Base-by-base conservation (phyloP, 1,139 yeast genomes). In the Debaryomyces sp. region DNA sequence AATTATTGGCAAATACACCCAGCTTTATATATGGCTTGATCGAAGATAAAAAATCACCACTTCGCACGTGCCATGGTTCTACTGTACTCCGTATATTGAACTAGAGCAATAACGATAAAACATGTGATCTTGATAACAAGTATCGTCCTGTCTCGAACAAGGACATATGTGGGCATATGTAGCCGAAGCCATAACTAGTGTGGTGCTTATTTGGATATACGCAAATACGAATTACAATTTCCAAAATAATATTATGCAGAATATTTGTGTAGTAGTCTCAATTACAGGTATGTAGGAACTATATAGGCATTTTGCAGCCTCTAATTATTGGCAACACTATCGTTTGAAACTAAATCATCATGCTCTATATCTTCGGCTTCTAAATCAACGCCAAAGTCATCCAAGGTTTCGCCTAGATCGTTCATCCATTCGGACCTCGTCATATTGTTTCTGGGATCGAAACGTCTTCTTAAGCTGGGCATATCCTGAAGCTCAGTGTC, bases 351-450 rank as follows among this genome's bases (percentile, higher is more conserved):
- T 29, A 52, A 39, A 36, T 54, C 52, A 40, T 60, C 64, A 45
- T 62, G 49, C 56, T 64, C 58, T 42, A 53, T 60, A 43, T 66
- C 68, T 56, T 84, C 91, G 1, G 85, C 82, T 3, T 85, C 90
- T 4, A 83, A 54, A 62, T 92, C 97, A 2, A 94, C 98, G 1
- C 98, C 98, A 64, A 82, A 91, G 66, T 90, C 97, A 40, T 78
- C 78, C 46, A 94, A 70, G 5, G 80, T 78, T 60, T 92, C 98
- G 7, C 99, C 99, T 65, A 87, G 77, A 42, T 79, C 85, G 61
- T 89, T 91, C 50, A 70, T 70, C 96, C 97, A 92, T 44, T 81
- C 75, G 21, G 66, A 73, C 23, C 87, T 66, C 26, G 51, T 53
- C 55, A 64, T 48, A 44, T 55, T 60, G 0, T 61, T 45, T 40